phyloP scores from a whole-genome alignment of 805 yeast genomes.

The Priceomyces melissophilus region DNA sequence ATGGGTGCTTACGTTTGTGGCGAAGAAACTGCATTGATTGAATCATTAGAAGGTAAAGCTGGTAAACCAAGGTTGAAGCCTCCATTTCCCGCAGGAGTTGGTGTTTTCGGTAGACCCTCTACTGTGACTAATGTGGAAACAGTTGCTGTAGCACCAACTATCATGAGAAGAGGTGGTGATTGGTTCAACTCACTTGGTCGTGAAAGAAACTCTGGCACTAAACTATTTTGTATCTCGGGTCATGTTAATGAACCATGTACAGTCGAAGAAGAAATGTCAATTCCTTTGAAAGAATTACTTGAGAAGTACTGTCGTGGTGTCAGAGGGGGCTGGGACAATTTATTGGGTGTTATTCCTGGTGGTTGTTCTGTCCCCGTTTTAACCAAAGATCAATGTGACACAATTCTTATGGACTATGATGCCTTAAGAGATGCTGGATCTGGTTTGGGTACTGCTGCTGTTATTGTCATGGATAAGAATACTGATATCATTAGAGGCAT shows the following conservation, averaged over 20 bases:
- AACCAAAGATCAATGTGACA: slow-evolving; percentile 63
- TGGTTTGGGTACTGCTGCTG: slow-evolving; percentile 91
- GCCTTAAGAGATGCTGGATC: slow-evolving; percentile 82
- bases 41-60: slow-evolving; percentile 87
- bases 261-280: slow-evolving; percentile 92
- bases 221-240: slow-evolving; percentile 83
- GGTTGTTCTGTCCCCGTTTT: slow-evolving; percentile 85
- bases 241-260: slow-evolving; percentile 92
- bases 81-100: slow-evolving; percentile 93
- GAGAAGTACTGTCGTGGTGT: slow-evolving; percentile 91
- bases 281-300: slow-evolving; percentile 75
- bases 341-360: slow-evolving; percentile 85
- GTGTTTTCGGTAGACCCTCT: slow-evolving; percentile 85
- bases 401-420: slow-evolving; percentile 82
- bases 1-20: slow-evolving; percentile 94
- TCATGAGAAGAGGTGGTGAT: slow-evolving; percentile 81
- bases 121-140: slow-evolving; percentile 92
- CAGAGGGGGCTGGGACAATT: slow-evolving; percentile 90
- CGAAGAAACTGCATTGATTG: slow-evolving; percentile 87
- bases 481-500: slow-evolving; percentile 83
- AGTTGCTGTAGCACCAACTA: slow-evolving; percentile 86
- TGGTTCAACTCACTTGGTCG: slow-evolving; percentile 87
- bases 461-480: slow-evolving; percentile 84
- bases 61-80: slow-evolving; percentile 94
- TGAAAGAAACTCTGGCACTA: slow-evolving; percentile 80